phyloP scores from a whole-genome alignment of 2,329 filamentous ascomycete species.

The Pseudopithomyces chartarum region DNA sequence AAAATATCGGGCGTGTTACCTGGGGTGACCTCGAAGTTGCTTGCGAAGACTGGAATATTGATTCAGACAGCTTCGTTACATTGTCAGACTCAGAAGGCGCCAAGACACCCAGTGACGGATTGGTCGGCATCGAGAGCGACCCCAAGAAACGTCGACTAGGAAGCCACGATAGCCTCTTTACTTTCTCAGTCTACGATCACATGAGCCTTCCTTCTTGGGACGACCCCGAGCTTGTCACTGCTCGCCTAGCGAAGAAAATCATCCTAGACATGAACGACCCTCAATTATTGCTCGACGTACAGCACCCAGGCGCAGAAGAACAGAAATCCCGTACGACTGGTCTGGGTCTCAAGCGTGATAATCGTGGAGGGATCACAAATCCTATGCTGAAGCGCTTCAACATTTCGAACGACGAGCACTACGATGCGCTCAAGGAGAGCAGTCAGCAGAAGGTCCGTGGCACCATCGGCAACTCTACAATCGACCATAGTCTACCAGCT shows the following conservation, averaged over 20 bases:
- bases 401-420: constrained; percentile 93
- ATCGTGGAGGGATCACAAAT: constrained; percentile 70
- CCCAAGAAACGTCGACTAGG: constrained; percentile 70
- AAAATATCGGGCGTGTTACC: constrained; percentile 74
- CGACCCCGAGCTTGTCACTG: constrained; percentile 75
- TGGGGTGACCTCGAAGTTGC: constrained; percentile 82
- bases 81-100: constrained; percentile 36
- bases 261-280: constrained; percentile 88
- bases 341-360: constrained; percentile 68
- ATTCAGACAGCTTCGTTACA: constrained; percentile 55
- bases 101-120: constrained; percentile 32
- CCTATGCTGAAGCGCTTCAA: constrained; percentile 86
- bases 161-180: constrained; percentile 23
- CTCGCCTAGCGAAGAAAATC: constrained; percentile 76
- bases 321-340: constrained; percentile 60
- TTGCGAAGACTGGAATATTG: constrained; percentile 76
- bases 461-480: constrained; percentile 85
- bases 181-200: constrained; percentile 44
- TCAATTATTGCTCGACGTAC: constrained; percentile 80
- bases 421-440: constrained; percentile 94
- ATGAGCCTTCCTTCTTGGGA: constrained; percentile 69
- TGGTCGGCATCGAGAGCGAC: constrained; percentile 42
- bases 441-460: constrained; percentile 95
- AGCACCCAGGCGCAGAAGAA: constrained; percentile 65
- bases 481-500: constrained; percentile 93